Evolutionary conservation across 1,284 basidiomycete genomes (phyloP).

Genomic region (Stereum hirsutum): DNA sequence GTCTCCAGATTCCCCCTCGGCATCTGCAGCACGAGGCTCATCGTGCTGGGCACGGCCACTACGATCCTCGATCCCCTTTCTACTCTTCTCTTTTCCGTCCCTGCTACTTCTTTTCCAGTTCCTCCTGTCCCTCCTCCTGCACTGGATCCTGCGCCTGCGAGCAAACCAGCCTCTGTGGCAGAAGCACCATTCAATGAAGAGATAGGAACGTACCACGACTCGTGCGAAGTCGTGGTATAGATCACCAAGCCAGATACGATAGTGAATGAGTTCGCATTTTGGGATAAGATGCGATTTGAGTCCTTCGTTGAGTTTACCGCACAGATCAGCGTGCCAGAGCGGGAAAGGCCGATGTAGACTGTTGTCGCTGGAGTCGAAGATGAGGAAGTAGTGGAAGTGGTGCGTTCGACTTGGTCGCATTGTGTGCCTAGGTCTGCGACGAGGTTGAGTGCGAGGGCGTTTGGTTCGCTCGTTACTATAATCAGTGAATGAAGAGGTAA

Average conservation of each 20-base stretch:
- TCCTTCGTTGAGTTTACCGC: background rate
- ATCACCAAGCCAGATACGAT: conserved; percentile 79
- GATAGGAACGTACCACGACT: conserved; percentile 70
- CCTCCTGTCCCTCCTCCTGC: too few relatives aligned
- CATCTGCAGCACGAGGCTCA: conserved; percentile 95
- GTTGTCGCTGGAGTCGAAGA: background rate
- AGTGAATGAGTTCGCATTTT: conserved; percentile 74
- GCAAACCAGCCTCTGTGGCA: too few relatives aligned
- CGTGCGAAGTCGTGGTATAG: conserved; percentile 82
- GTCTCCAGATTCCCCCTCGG: conserved; percentile 96
- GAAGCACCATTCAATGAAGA: conserved; percentile 22
- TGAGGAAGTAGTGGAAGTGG: background rate
- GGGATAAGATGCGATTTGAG: conserved; percentile 30
- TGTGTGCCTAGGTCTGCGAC: conserved; percentile 5
- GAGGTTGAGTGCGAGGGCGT: conserved; percentile 1
- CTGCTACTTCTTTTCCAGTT: conserved; percentile 14
- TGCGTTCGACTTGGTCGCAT: conserved; percentile 5
- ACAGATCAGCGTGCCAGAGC: conserved; percentile 29
- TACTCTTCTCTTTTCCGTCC: conserved; percentile 59
- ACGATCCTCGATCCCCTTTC: conserved; percentile 87
- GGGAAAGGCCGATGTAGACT: conserved; percentile 56
- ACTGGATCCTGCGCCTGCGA: too few relatives aligned
- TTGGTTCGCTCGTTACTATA: too few relatives aligned
- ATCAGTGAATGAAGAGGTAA: too few relatives aligned
- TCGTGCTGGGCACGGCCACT: conserved; percentile 75